A percentile compares a stretch with the other conserved stretches of the same genome.
Conservation (phyloP, 1,284 basidiomycete genomes). For the Boletus semigastroideus region DNA sequence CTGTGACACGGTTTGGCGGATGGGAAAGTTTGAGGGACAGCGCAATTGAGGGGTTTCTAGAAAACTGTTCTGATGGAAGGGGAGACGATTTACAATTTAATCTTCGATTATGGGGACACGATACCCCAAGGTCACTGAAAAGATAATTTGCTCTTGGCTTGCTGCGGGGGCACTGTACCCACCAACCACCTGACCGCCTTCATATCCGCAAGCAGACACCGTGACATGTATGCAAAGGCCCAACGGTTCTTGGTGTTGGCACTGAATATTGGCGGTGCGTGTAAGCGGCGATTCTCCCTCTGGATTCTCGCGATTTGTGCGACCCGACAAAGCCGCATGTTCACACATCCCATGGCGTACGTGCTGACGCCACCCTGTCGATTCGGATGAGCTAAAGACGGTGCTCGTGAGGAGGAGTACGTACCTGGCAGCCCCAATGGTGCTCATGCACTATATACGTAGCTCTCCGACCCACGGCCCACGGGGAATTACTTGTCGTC, state of each 20-base stretch:
- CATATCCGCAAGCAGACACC: conserved; percentile 10
- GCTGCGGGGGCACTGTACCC: background rate
- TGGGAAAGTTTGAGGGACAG: too few relatives aligned
- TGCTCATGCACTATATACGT: background rate
- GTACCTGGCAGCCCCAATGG: background rate
- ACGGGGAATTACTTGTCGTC: background rate
- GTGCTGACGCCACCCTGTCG: background rate
- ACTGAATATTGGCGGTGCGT: background rate
- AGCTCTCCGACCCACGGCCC: background rate
- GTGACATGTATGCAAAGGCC: background rate
- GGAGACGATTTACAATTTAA: too few relatives aligned
- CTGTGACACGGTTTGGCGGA: too few relatives aligned
- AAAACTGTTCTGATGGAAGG: too few relatives aligned
- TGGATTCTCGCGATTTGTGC: background rate
- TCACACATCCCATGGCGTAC: background rate
- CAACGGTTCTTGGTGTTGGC: background rate
- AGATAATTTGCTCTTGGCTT: background rate
- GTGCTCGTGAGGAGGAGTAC: background rate
- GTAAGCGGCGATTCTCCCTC: background rate
- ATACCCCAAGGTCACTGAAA: background rate
- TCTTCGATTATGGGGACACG: too few relatives aligned
- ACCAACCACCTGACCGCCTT: background rate
- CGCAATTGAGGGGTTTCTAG: too few relatives aligned
- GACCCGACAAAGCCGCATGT: background rate
- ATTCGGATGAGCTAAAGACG: background rate